These are phyloP conservation scores for Mucor mucedo DNA, from an alignment of 371 early-diverging fungal species.

Conservation along the genomic window DNA sequence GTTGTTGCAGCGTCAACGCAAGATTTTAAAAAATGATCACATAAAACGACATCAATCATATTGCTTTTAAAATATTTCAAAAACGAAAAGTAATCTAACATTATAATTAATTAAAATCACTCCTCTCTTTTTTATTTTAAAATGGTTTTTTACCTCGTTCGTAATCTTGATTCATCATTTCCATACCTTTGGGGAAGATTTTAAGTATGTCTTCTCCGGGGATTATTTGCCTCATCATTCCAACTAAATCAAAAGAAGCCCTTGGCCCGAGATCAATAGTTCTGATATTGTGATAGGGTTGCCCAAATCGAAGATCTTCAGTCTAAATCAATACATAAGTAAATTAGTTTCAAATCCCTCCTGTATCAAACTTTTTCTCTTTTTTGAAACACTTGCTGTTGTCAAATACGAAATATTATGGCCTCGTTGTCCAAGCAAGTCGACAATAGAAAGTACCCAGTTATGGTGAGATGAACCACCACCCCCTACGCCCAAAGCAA, in stretches of 20 bases:
- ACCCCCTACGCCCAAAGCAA: constrained; percentile 1
- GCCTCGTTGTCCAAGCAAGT: background rate
- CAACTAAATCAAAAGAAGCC: background rate
- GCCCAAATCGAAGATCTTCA: constrained; percentile 8
- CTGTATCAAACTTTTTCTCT: too few relatives aligned
- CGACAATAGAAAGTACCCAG: constrained; percentile 14
- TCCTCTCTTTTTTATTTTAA: too few relatives aligned
- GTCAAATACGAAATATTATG: constrained; percentile 9
- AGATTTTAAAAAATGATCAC: constrained; percentile 16
- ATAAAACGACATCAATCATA: constrained; percentile 9
- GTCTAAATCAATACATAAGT: constrained; percentile 1
- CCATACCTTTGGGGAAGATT: background rate
- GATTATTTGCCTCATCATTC: background rate
- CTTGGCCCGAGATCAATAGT: constrained; percentile 4
- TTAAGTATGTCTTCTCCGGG: background rate
- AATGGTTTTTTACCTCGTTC: constrained; percentile 10
- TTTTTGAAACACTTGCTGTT: constrained; percentile 10
- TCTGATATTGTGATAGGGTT: constrained; percentile 6
- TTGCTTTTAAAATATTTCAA: constrained; percentile 7
- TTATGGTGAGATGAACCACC: constrained; percentile 19
- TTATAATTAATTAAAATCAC: background rate
- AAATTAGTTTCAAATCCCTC: too few relatives aligned
- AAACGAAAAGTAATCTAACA: background rate
- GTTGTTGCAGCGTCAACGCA: constrained; percentile 18
- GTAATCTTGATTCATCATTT: background rate